Base-by-base conservation (phyloP, 179 eudicot genomes). In the Spergularia azorica region DNA sequence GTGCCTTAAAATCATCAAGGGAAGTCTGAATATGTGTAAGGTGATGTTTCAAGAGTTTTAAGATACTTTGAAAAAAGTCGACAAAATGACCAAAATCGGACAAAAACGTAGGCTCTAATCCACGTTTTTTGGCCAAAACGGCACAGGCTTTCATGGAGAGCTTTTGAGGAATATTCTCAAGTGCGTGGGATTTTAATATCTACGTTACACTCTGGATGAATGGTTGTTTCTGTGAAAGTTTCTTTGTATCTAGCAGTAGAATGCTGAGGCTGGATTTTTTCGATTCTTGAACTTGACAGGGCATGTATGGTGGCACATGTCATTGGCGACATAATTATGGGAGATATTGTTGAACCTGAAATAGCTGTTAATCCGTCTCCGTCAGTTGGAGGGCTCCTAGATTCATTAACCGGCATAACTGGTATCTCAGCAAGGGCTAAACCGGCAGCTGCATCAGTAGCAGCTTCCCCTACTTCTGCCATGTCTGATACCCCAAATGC, bases 311-410 rank as follows among this genome's bases (percentile, higher is more conserved):
- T 95, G 82, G 93, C 90, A 63, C 97, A 91, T 84, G 88, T 85
- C 57, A 71, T 95, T 70, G 92, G 99, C 58, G 97, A 95, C 60
- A 85, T 95, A 76, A 81, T 93, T 54, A 82, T 82, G 2, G 97
- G 97, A 20, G 99, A 93, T 68, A 56, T 81, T 76, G 80, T 73
- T 62, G 99, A 95, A 81, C 92, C 97, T 73, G 97, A 95, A 79
- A 86, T 91, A 76, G 86, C 91, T 76, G 88, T 88, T 63, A 86
- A 61, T 81, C 87, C 89, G 56, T 72, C 93, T 83, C 92, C 97
- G 51, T 87, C 97, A n/a, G 99, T 92, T 5, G 98, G 99, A 63
- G 97, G 98, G 50, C 81, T 95, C 80, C 84, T 95, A 76, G 99
- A 95, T 88, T 91, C 99, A 16, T 85, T 95, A 74, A 91, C 99